Evolutionary conservation across 352 stramenopile genomes (phyloP).

Genomic region (Phytophthora hybrid): DNA sequence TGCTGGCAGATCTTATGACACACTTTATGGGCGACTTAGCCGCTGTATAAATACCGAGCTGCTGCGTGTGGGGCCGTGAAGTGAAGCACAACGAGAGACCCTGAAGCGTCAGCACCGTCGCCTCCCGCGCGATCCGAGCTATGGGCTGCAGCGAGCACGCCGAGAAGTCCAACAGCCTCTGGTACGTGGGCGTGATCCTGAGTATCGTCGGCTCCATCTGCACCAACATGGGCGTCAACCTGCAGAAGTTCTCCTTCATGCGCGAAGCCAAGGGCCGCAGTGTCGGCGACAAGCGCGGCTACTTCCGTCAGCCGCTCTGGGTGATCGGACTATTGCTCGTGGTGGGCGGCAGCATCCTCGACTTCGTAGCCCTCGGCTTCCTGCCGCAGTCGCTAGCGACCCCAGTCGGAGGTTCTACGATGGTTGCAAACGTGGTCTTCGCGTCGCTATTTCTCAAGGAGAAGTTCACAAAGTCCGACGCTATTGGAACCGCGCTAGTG

Average conservation of each 20-base stretch:
- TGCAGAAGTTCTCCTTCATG: slow-evolving; percentile 93
- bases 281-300: slow-evolving; percentile 70
- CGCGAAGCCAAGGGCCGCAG: slow-evolving; percentile 69
- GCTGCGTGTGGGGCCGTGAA: background rate
- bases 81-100: slow-evolving; percentile 15
- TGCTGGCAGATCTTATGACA: slow-evolving; percentile 27
- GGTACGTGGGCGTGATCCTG: slow-evolving; percentile 85
- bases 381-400: slow-evolving; percentile 83
- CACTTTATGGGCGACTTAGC: slow-evolving; percentile 18
- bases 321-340: slow-evolving; percentile 81
- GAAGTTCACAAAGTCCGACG: slow-evolving; percentile 72
- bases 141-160: slow-evolving; percentile 35
- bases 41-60: slow-evolving; percentile 9
- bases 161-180: slow-evolving; percentile 42
- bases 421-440: slow-evolving; percentile 88
- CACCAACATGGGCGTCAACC: slow-evolving; percentile 89
- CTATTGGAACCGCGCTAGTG: slow-evolving; percentile 72
- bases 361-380: slow-evolving; percentile 85
- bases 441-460: slow-evolving; percentile 83
- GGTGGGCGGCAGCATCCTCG: slow-evolving; percentile 69
- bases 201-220: slow-evolving; percentile 72
- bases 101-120: background rate
- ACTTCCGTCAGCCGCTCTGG: slow-evolving; percentile 81
- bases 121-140: background rate
- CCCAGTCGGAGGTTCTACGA: slow-evolving; percentile 79